These are phyloP conservation scores for Pseudogymnoascus sp. DNA, from an alignment of 2,329 filamentous ascomycete genomes.

Conservation along the genomic window DNA sequence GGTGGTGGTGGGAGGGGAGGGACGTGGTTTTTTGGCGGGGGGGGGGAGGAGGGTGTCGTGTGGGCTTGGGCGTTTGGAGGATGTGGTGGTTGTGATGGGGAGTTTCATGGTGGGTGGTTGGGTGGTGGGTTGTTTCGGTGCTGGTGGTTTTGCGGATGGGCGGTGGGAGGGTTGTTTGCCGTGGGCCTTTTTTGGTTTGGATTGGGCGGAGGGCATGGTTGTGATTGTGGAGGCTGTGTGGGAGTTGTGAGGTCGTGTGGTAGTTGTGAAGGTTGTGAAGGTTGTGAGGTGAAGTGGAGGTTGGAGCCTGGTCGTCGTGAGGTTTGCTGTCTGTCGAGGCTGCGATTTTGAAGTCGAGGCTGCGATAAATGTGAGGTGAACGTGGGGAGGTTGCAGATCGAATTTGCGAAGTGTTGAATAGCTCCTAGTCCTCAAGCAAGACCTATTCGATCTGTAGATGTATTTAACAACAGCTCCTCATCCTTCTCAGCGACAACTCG, in stretches of 20 bases:
- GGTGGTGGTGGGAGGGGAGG: conserved; percentile 33
- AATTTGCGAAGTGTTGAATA: background rate
- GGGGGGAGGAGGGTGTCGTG: conserved; percentile 33
- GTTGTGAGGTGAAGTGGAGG: background rate
- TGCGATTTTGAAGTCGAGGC: background rate
- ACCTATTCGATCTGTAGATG: background rate
- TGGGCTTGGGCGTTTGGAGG: conserved; percentile 15
- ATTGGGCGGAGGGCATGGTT: background rate
- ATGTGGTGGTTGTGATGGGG: background rate
- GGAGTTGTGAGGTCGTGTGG: too few relatives aligned
- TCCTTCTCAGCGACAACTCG: background rate
- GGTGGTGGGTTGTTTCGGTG: background rate
- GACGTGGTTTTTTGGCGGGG: background rate
- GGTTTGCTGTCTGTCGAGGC: background rate
- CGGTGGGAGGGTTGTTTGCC: background rate
- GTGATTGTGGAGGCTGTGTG: background rate
- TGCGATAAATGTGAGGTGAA: background rate
- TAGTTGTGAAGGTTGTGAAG: too few relatives aligned
- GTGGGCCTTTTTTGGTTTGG: background rate
- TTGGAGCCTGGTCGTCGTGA: background rate
- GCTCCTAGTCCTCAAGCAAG: background rate
- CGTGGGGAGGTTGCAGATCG: background rate
- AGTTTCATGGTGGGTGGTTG: background rate
- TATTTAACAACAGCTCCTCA: background rate
- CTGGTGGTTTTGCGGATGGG: background rate